phyloP scores from a whole-genome alignment of 2,329 filamentous ascomycete species.

The Nemania bipapillata region DNA sequence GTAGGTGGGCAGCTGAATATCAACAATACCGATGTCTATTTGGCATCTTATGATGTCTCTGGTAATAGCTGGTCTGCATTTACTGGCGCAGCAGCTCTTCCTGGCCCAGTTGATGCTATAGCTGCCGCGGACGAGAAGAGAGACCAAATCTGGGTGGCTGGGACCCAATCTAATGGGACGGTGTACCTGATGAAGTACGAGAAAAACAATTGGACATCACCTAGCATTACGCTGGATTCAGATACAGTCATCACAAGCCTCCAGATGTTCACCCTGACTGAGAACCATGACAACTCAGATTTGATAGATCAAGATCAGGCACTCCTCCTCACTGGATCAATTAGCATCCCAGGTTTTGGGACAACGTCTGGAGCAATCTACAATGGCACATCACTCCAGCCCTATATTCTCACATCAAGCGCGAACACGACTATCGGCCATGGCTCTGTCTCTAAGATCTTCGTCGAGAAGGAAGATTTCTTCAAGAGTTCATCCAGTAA shows the following conservation, averaged over 20 bases:
- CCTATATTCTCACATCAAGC: slow-evolving; percentile 82
- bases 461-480: slow-evolving; percentile 82
- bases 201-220: slow-evolving; percentile 76
- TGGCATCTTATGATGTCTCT: slow-evolving; percentile 79
- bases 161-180: slow-evolving; percentile 70
- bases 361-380: slow-evolving; percentile 87
- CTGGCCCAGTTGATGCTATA: slow-evolving; percentile 82
- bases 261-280: slow-evolving; percentile 79
- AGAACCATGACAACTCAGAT: slow-evolving; percentile 71
- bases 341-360: slow-evolving; percentile 79
- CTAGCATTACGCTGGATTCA: slow-evolving; percentile 70
- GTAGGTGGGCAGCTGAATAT: slow-evolving; percentile 80
- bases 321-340: slow-evolving; percentile 84
- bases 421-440: slow-evolving; percentile 68
- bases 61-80: slow-evolving; percentile 73
- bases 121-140: slow-evolving; percentile 77
- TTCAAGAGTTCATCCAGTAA: slow-evolving; percentile 72
- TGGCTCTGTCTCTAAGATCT: slow-evolving; percentile 80
- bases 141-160: slow-evolving; percentile 83
- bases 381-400: slow-evolving; percentile 80
- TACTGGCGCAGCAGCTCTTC: slow-evolving; percentile 71
- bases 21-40: slow-evolving; percentile 70
- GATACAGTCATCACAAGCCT: slow-evolving; percentile 79
- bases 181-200: slow-evolving; percentile 86
- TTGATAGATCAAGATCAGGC: slow-evolving; percentile 74